A percentile compares a stretch with the other conserved stretches of the same genome.
Conservation (phyloP, 2,329 filamentous ascomycete species). For the Emmonsiellopsis sp. region DNA sequence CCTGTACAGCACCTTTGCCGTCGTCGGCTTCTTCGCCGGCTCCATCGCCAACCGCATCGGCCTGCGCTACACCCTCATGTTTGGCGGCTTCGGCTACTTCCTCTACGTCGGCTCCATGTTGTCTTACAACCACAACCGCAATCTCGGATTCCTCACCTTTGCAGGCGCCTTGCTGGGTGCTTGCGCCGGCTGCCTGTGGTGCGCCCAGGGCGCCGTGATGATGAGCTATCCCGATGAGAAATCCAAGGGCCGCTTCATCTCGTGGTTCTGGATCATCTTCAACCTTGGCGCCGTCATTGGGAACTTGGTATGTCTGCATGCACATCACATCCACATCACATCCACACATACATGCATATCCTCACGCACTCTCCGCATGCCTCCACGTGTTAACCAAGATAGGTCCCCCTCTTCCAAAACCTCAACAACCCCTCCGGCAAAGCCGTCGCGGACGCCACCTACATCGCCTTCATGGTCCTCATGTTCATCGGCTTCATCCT, state of each 20-base stretch:
- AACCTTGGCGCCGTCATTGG: slow-evolving; percentile 87
- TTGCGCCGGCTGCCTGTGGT: slow-evolving; percentile 43
- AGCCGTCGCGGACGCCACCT: slow-evolving; percentile 61
- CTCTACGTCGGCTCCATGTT: slow-evolving; percentile 42
- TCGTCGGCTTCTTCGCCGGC: slow-evolving; percentile 55
- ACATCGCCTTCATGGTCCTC: slow-evolving; percentile 78
- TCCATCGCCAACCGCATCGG: slow-evolving; percentile 38
- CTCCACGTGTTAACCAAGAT: not conserved
- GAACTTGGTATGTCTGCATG: slow-evolving; percentile 45
- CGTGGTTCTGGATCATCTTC: slow-evolving; percentile 92
- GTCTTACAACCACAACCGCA: slow-evolving; percentile 42
- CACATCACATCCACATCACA: too few species aligned
- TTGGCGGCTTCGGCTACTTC: slow-evolving; percentile 41
- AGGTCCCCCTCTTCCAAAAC: slow-evolving; percentile 40
- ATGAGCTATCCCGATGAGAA: slow-evolving; percentile 79
- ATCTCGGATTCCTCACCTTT: slow-evolving; percentile 41
- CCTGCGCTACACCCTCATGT: slow-evolving; percentile 33
- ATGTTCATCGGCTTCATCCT: slow-evolving; percentile 64
- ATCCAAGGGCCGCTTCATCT: slow-evolving; percentile 80
- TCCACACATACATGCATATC: slow-evolving; percentile 1
- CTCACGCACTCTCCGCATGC: not conserved
- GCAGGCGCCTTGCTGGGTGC: slow-evolving; percentile 41
- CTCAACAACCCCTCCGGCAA: slow-evolving; percentile 30
- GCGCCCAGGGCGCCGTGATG: slow-evolving; percentile 44
- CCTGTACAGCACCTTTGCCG: slow-evolving; percentile 63